A percentile compares a stretch with the other conserved stretches of the same genome.
phyloP scores from a whole-genome alignment of 2,329 filamentous ascomycete species.

The Trichoderma breve region DNA sequence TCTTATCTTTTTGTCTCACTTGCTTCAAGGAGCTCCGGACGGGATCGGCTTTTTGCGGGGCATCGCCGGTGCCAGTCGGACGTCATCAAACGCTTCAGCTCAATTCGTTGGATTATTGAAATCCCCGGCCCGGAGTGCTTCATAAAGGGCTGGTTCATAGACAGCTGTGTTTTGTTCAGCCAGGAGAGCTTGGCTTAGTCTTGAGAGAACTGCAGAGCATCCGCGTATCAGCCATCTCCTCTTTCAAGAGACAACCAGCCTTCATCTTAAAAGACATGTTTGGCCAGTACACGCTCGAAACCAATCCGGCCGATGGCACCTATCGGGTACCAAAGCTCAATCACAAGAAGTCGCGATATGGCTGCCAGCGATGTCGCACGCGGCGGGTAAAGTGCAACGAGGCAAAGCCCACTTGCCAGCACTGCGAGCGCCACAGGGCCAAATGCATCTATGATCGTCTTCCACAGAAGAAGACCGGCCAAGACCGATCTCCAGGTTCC shows the following conservation, averaged over 20 bases:
- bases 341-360: constrained; percentile 25
- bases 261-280: constrained; percentile 18
- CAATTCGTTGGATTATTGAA: background rate
- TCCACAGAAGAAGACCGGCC: background rate
- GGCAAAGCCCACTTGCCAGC: constrained; percentile 23
- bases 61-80: background rate
- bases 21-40: background rate
- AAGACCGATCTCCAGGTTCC: constrained; percentile 3
- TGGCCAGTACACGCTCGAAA: constrained; percentile 18
- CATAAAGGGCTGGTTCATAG: background rate
- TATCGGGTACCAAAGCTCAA: constrained; percentile 23
- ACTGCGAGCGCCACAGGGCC: constrained; percentile 21
- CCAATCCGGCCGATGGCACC: background rate
- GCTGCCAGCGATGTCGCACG: constrained; percentile 25
- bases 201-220: background rate
- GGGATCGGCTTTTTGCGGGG: constrained; percentile 17
- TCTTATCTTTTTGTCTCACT: background rate
- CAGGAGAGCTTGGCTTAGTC: background rate
- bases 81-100: background rate
- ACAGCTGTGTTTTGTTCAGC: background rate
- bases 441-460: constrained; percentile 25
- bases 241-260: background rate
- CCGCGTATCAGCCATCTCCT: background rate
- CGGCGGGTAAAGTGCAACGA: constrained; percentile 24
- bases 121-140: background rate